Base-by-base conservation (phyloP, 352 stramenopile genomes). In the Globisporangium nunn region DNA sequence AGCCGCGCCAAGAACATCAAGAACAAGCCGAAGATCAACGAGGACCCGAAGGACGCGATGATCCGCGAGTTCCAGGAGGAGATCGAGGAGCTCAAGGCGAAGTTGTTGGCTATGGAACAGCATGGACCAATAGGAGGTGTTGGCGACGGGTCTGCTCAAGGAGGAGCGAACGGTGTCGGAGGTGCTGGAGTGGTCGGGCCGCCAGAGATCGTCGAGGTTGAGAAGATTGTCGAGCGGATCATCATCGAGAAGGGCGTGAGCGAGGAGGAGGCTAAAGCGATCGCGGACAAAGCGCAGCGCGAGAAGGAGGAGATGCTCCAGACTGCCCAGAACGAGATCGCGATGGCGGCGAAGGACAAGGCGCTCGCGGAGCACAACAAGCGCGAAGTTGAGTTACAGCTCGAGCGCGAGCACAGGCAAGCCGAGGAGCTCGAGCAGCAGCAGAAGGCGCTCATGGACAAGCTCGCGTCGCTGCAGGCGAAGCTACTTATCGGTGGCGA, bases 1-100 rank as follows among this genome's bases (percentile, higher is more conserved):
- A 98, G 96, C 67, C 91, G 97, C 28, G 97, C 97, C 35, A 99
- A 99, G 81, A 98, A 99, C 70, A 99, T 99, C 72, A 98, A 99
- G 68, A 99, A 99, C 75, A 98, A 98, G 56, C 96, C 96, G 1
- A 95, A 97, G 58, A 98, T 98, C 52, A 99, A 99, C 66, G 93
- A 99, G 68, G 96, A 99, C 63, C 93, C 94, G 0, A 98, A 99
- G 63, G 95, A 98, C 63, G 87, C 95, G 15, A 98, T 98, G 90
- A 91, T 99, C 35, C 80, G 91, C 18, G 92, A 98, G 68, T 98
- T 98, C 61, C 91, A 98, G 68, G 91, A 98, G 14, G 91, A 99
- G 66, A 99, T 98, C 67, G 74, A 94, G 55, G 82, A 81, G 14
- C 69, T 99, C 33, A 98, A 98, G 66, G 84, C 78, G 49, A 91